A percentile compares a stretch with the other conserved stretches of the same genome.
These are phyloP conservation scores for Solanum hybrid DNA, from an alignment of 305 asterid species.

Conservation along the genomic window DNA sequence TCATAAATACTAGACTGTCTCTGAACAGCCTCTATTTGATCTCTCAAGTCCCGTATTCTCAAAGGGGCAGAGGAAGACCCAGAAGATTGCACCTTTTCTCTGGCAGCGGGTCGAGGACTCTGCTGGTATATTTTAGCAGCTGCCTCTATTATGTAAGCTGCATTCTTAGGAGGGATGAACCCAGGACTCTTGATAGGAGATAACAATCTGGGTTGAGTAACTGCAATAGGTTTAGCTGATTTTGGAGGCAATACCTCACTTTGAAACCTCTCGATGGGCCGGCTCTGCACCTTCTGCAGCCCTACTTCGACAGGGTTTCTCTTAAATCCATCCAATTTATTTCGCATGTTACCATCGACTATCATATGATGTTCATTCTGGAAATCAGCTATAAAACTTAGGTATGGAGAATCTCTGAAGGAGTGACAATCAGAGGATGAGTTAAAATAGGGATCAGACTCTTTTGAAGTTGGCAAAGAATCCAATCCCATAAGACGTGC, in stretches of 20 bases:
- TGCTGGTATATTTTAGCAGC: slow-evolving; percentile 85
- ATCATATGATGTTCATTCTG: slow-evolving; percentile 66
- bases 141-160: slow-evolving; percentile 82
- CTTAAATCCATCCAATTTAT: slow-evolving; percentile 68
- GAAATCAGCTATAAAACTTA: slow-evolving; percentile 30
- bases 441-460: slow-evolving; percentile 34
- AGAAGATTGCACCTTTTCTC: slow-evolving; percentile 38
- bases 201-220: slow-evolving; percentile 59
- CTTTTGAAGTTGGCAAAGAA: slow-evolving; percentile 63
- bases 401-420: slow-evolving; percentile 52
- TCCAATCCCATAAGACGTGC: slow-evolving; percentile 99
- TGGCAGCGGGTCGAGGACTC: slow-evolving; percentile 57
- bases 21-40: slow-evolving; percentile 64
- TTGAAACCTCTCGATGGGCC: slow-evolving; percentile 81
- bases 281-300: slow-evolving; percentile 56
- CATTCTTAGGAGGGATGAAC: slow-evolving; percentile 74
- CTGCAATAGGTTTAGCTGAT: slow-evolving; percentile 74
- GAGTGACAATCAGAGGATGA: slow-evolving; percentile 47
- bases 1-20: slow-evolving; percentile 34
- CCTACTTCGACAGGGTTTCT: slow-evolving; percentile 62
- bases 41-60: slow-evolving; percentile 59
- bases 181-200: slow-evolving; percentile 97
- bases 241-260: slow-evolving; percentile 76
- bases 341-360: slow-evolving; percentile 67
- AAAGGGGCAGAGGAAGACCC: slow-evolving; percentile 64